A percentile compares a stretch with the other conserved stretches of the same genome.
phyloP scores from a whole-genome alignment of 1,284 basidiomycete genomes.

The Austroboletus novae-zelandiae region DNA sequence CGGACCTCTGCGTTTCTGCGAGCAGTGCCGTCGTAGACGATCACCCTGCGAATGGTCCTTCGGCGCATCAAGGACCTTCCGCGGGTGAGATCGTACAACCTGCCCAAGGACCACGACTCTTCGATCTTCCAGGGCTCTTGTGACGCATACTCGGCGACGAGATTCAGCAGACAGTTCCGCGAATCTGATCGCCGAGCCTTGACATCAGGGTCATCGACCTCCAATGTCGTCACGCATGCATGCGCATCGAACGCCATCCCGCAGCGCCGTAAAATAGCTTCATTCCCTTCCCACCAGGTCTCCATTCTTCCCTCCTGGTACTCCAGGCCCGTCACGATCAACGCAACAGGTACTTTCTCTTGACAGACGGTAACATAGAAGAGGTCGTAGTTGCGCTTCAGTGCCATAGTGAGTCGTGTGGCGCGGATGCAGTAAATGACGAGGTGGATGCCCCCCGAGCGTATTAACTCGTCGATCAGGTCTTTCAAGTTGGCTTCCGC shows the following conservation, averaged over 20 bases:
- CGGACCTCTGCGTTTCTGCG: neutral
- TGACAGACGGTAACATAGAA: neutral
- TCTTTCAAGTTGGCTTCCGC: neutral
- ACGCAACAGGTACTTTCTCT: neutral
- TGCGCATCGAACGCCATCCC: neutral
- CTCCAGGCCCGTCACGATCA: neutral
- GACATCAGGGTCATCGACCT: neutral
- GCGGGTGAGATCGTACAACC: neutral
- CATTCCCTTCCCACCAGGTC: neutral
- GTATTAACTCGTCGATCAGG: neutral
- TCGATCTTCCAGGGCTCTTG: neutral
- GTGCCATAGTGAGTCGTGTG: neutral
- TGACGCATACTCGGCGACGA: neutral
- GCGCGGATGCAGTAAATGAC: neutral
- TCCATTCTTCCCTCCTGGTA: neutral
- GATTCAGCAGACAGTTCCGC: neutral
- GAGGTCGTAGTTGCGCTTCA: neutral
- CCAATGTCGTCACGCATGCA: neutral
- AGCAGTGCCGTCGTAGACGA: neutral
- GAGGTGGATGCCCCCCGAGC: neutral
- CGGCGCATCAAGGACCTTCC: neutral
- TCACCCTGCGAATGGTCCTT: neutral
- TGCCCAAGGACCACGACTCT: neutral
- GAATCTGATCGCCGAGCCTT: neutral
- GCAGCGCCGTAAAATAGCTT: neutral